Evolutionary conservation across 805 yeast species (phyloP), one percentile per base, ranked within the genome.

Genomic region (Nakazawaea ishiwadae): DNA sequence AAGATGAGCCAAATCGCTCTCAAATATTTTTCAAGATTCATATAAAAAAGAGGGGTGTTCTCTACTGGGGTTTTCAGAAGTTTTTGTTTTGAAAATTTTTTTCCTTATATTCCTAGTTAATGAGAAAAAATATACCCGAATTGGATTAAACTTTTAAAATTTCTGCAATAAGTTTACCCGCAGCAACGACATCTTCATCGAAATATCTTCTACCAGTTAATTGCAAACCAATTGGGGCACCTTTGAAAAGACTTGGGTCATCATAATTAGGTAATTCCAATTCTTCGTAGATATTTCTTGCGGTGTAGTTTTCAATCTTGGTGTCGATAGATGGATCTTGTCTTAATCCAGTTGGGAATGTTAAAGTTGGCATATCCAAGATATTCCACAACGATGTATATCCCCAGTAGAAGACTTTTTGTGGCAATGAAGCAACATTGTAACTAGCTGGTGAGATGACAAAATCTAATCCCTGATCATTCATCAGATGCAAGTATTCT

Each of bases 341-440:
- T 48, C 58, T 64, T 48, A 79, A 60, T 8, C 84, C 78, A 4
- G 86, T 72, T 51, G 84, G 88, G 62, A 77, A 66, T 1, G 71
- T 68, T 46, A 81, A 74, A 30, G 80, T 75, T 31, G 95, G 89
- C 53, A 77, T 68, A 58, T 85, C 95, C 48, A 83, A 59, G 44
- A 84, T 55, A 62, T 84, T 84, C 75, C 79, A 85, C 47, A 82
- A 68, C 2, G 88, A 64, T 5, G 91, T 83, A 66, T 85, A 85
- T 3, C 90, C 84, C 90, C 93, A 85, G 60, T 82, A 82, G 57
- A 73, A 75, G 5, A 82, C 72, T 39, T 66, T 66, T 2, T 60
- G 62, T 38, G 53, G 51, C 17, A 83, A 76, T 33, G 88, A 86
- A n/a, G 93, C 87, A 38, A 79, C 80, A 48, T 82, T 81, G 42